These are phyloP conservation scores for Lodderomyces metapsilosis DNA, from an alignment of 1,139 yeast genomes.

Conservation along the genomic window DNA sequence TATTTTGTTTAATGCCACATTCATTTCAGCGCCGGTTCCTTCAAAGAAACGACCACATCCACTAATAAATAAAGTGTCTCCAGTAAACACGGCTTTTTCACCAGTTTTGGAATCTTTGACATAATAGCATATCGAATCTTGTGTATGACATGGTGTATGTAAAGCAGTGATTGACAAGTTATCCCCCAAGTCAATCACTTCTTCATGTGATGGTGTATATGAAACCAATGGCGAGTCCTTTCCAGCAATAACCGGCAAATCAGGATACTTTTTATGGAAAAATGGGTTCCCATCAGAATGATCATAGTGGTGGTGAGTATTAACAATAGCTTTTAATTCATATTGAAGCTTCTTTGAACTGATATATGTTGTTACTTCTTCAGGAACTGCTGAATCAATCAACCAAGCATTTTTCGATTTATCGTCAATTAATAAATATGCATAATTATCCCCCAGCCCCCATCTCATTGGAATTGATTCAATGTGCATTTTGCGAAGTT, in stretches of 20 bases:
- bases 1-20: constrained; percentile 56
- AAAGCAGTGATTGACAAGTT: constrained; percentile 70
- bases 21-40: constrained; percentile 84
- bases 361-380: constrained; percentile 41
- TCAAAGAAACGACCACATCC: constrained; percentile 98
- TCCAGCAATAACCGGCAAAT: constrained; percentile 82
- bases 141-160: constrained; percentile 97
- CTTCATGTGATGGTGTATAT: constrained; percentile 64
- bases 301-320: constrained; percentile 95
- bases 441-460: constrained; percentile 90
- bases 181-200: constrained; percentile 62
- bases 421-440: constrained; percentile 74
- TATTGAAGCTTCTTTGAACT: constrained; percentile 23
- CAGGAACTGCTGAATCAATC: constrained; percentile 89
- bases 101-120: constrained; percentile 60
- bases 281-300: constrained; percentile 85
- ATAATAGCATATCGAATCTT: constrained; percentile 88
- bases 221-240: constrained; percentile 70
- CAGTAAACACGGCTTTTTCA: constrained; percentile 82
- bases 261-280: constrained; percentile 42
- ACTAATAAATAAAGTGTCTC: constrained; percentile 89
- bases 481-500: constrained; percentile 67
- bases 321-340: constrained; percentile 71
- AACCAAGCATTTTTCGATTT: constrained; percentile 71
- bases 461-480: constrained; percentile 88